These are phyloP conservation scores for Metschnikowia dekortorum DNA, from an alignment of 805 yeast genomes.

Conservation along the genomic window DNA sequence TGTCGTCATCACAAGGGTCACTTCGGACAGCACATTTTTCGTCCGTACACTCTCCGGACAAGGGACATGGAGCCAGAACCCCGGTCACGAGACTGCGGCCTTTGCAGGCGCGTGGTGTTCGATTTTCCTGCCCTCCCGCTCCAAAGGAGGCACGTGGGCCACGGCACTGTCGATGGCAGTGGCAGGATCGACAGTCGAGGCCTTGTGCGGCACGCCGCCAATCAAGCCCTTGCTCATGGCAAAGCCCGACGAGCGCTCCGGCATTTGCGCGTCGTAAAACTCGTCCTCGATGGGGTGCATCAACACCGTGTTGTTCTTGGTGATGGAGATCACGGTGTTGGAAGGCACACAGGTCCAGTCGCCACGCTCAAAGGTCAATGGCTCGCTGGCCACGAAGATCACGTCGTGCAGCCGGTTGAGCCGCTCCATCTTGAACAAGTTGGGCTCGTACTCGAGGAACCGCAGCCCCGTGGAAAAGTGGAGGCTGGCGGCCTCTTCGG, in stretches of 20 bases:
- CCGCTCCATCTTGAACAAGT: conserved; percentile 91
- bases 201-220: conserved; percentile 80
- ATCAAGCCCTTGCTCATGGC: conserved; percentile 91
- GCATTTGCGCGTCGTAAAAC: conserved; percentile 70
- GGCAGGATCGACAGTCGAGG: conserved; percentile 10
- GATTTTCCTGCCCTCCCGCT: conserved; percentile 31
- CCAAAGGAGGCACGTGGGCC: conserved; percentile 32
- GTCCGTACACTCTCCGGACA: no score
- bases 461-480: conserved; percentile 92
- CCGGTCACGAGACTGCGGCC: neutral
- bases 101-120: neutral
- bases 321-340: conserved; percentile 77
- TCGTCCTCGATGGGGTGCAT: conserved; percentile 91
- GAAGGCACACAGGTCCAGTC: conserved; percentile 98
- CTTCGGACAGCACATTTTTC: no score
- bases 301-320: conserved; percentile 73
- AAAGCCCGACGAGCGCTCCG: conserved; percentile 66
- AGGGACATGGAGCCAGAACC: no score
- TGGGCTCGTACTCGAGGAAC: conserved; percentile 85
- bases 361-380: conserved; percentile 90
- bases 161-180: conserved; percentile 22
- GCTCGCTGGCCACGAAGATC: conserved; percentile 96
- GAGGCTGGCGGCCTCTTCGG: conserved; percentile 94
- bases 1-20: no score
- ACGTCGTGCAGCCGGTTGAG: conserved; percentile 89